Evolutionary conservation across 805 yeast genomes (phyloP), one percentile per base, ranked within the genome.

Genomic region (Debaryomyces castellii): DNA sequence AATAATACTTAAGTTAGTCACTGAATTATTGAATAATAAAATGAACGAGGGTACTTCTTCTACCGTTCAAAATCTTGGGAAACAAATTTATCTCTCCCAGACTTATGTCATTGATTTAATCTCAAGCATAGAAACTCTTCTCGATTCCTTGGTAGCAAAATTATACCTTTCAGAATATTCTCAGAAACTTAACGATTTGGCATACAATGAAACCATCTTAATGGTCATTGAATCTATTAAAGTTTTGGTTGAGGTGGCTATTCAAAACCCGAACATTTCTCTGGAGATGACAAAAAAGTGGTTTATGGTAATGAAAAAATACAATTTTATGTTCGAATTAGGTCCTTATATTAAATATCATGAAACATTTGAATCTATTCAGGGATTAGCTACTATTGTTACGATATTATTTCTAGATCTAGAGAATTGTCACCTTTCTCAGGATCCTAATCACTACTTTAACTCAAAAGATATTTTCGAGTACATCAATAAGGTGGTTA

Each of bases 381-480:
- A 76, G 49, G 69, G 78, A 1, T 64, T 84, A 14, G 52, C 70
- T 3, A 76, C 85, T 1, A 57, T 81, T 2, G 66, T 77, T 1
- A 72, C 84, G 3, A 53, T 86, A 8, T 56, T 80, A 22, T 61
- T 84, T 32, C 57, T 87, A 20, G 89, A 87, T 43, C 64, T 85
- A 47, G 78, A 82, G 36, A 72, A 75, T 30, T 70, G 77, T 27
- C 69, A 66, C 41, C 78, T 75, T 14, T 39, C 53, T 4, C 39
- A 41, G 9, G 58, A 74, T 1, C 58, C 48, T 49, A 1, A 53
- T 66, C 21, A 69, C 74, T 45, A 53, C 30, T 53, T 47, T 39
- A 43, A 48, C 9, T 77, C 80, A 48, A 58, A 68, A 1, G 46
- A 51, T 0, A 49, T 66, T 3, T 71, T 81, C 47, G 56, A 60